phyloP scores from a whole-genome alignment of 2,329 filamentous ascomycete species.

The Botryosphaeria dothidea region DNA sequence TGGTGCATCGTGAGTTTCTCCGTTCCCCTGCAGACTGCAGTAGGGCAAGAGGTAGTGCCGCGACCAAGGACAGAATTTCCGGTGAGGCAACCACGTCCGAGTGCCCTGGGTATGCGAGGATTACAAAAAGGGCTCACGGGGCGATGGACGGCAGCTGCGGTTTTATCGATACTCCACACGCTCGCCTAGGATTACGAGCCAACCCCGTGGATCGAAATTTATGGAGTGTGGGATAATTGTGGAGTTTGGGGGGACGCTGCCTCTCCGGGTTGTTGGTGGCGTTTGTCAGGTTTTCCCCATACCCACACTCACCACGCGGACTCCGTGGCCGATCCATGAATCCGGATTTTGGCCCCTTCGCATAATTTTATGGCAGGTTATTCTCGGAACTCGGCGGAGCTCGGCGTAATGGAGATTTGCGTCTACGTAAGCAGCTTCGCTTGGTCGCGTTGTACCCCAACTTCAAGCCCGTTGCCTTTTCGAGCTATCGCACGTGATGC shows the following conservation, averaged over 20 bases:
- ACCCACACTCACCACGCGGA: background rate
- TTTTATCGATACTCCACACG: constrained; percentile 15
- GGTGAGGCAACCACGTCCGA: background rate
- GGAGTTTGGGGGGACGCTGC: background rate
- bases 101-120: background rate
- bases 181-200: background rate
- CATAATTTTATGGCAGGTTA: background rate
- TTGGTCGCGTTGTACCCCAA: background rate
- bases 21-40: background rate
- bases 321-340: background rate
- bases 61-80: background rate
- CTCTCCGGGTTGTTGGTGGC: background rate
- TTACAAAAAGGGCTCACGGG: background rate
- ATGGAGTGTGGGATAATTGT: background rate
- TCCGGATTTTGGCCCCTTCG: background rate
- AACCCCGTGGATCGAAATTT: constrained; percentile 11
- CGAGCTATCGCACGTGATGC: background rate
- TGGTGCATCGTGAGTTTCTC: background rate
- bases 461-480: background rate
- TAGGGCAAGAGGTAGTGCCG: background rate
- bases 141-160: background rate
- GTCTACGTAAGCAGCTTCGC: background rate
- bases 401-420: background rate
- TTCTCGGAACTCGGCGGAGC: background rate
- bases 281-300: background rate